phyloP scores from a whole-genome alignment of 139 green algal genomes.

The Micractinium sp. region DNA sequence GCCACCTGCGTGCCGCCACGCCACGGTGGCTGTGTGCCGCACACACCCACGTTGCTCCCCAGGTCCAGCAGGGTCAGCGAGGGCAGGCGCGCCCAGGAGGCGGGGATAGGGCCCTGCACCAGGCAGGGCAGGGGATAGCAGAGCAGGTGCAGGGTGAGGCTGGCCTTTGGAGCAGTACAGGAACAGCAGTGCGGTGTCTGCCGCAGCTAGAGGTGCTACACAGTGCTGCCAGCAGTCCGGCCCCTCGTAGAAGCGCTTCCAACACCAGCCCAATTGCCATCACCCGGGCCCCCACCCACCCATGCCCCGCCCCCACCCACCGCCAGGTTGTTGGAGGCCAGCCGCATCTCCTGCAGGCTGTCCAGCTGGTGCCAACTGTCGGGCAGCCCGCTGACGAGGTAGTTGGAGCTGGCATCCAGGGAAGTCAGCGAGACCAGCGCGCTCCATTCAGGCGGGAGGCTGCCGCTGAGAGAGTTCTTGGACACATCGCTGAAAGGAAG shows the following conservation, averaged over 20 bases:
- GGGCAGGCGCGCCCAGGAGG: constrained; percentile 11
- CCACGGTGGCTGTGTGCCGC: constrained; percentile 11
- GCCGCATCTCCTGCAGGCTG: neutral
- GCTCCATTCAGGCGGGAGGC: constrained; percentile 10
- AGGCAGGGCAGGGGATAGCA: neutral
- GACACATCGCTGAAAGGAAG: constrained; percentile 44
- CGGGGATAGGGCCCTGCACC: constrained; percentile 6
- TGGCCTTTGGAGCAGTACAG: neutral
- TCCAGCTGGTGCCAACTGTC: neutral
- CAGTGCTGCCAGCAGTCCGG: no score
- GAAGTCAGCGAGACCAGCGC: constrained; percentile 21
- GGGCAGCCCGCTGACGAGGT: constrained; percentile 19
- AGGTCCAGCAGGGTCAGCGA: constrained; percentile 17
- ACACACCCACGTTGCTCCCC: constrained; percentile 24
- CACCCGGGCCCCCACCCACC: no score
- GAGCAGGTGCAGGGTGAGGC: neutral
- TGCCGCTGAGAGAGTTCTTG: constrained; percentile 47
- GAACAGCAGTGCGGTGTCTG: no score
- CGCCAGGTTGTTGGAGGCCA: constrained; percentile 18
- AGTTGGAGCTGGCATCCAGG: constrained; percentile 38
- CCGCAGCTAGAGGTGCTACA: no score
- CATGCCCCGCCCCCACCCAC: neutral
- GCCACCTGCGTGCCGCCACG: neutral
- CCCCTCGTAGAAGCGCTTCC: no score
- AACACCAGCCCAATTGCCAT: neutral